Conservation (phyloP, 768 basidiomycete species). For the Mycena crocata region DNA sequence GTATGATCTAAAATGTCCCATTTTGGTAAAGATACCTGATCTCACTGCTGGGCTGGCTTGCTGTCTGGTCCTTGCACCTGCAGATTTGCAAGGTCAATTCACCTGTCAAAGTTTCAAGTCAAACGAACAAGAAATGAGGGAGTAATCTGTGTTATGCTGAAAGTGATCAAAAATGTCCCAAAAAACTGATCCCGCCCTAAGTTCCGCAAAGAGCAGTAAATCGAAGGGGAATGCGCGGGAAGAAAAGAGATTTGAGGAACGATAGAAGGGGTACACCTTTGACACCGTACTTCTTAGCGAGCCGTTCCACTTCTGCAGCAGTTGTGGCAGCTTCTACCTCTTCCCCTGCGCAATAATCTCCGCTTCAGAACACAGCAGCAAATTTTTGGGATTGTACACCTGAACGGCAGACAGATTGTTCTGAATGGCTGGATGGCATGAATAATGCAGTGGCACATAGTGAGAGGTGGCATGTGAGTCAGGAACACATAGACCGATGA, state of each 20-base stretch:
- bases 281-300: conserved; percentile 44
- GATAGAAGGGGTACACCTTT: conserved; percentile 48
- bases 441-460: conserved; percentile 38
- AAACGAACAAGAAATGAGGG: too few relatives aligned
- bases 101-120: too few relatives aligned
- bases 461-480: background rate
- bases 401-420: background rate
- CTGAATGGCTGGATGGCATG: background rate
- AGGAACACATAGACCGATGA: conserved; percentile 36
- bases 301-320: conserved; percentile 25
- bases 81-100: too few relatives aligned
- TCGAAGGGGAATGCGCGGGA: conserved; percentile 58
- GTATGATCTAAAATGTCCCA: too few relatives aligned
- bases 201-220: too few relatives aligned
- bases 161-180: too few relatives aligned
- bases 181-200: too few relatives aligned
- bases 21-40: too few relatives aligned
- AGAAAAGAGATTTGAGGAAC: conserved; percentile 44
- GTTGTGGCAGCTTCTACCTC: conserved; percentile 37
- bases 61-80: too few relatives aligned
- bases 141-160: too few relatives aligned
- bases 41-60: too few relatives aligned
- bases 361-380: conserved; percentile 32
- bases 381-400: conserved; percentile 35
- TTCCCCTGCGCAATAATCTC: conserved; percentile 31